Base-by-base conservation (phyloP, 805 yeast genomes). In the Blastobotrys muscicola region DNA sequence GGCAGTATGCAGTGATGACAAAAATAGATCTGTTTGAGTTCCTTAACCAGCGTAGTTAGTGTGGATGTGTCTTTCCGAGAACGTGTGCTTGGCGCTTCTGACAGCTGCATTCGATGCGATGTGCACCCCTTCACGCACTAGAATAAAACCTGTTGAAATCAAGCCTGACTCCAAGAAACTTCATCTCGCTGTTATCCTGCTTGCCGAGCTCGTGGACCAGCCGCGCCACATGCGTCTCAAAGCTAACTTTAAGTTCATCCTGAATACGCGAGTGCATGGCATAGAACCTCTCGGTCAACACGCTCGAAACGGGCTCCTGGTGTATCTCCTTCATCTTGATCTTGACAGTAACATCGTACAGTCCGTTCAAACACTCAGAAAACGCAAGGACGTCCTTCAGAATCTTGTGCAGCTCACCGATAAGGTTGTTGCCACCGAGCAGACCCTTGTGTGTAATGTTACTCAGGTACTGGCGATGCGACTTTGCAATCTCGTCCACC, bases 111-210 rank as follows among this genome's bases (percentile, higher is more conserved):
- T 20, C 6, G 6, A 20, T 20, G 26, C 26, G 26, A 20, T 20
- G 26, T 20, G 26, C 26, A 20, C 6, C 26, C 4, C 26, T 10
- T 30, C 11, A 10, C 13, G n/a, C 26, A 34, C 11, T 12, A 8
- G 42, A 39, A 12, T 39, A 64, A 40, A 48, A 62, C 33, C 55
- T 60, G 45, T 65, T 65, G 40, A 59, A 65, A 46, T 65, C 62
- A 38, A 65, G 50, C 15, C 69, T 55, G 8, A 59, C 57, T 1
- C 57, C 62, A 33, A 65, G 43, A 40, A 62, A 58, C 37, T 59
- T 44, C 55, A 60, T 61, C 36, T 63, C 69, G 9, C 51, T 45
- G 41, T 63, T 64, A 14, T 50, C 48, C 39, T 55, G 55, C 8
- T 41, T 32, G 13, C 56, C 46, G 30, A 64, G 54, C 12, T 54